phyloP scores from a whole-genome alignment of 1,284 basidiomycete genomes.

The Ustilago trichophora region DNA sequence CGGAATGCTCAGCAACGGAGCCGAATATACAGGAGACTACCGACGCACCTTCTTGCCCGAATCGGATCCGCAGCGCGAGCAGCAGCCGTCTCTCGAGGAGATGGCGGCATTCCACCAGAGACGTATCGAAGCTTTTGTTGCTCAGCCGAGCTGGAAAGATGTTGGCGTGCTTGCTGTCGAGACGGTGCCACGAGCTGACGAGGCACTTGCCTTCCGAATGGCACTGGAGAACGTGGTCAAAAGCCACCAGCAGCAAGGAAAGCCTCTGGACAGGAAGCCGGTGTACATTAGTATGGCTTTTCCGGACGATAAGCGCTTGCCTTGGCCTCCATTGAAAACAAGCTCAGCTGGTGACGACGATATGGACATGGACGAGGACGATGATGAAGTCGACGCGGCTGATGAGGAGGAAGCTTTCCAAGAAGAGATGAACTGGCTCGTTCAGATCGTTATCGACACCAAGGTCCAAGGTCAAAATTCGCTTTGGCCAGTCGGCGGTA shows the following conservation, averaged over 20 bases:
- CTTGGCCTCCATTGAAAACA: conserved; percentile 32
- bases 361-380: conserved; percentile 32
- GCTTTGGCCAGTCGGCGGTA: conserved; percentile 43
- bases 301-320: conserved; percentile 41
- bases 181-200: conserved; percentile 57
- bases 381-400: conserved; percentile 21
- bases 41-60: conserved; percentile 29
- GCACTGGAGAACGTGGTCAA: conserved; percentile 41
- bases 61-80: conserved; percentile 21
- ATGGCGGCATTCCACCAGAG: conserved; percentile 52
- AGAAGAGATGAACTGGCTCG: conserved; percentile 45
- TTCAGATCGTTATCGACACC: conserved; percentile 36
- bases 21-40: conserved; percentile 60
- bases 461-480: conserved; percentile 32
- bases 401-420: conserved; percentile 20
- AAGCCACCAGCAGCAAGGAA: conserved; percentile 16
- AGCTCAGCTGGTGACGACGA: neutral
- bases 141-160: conserved; percentile 30
- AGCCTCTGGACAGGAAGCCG: conserved; percentile 35
- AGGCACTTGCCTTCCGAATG: conserved; percentile 50
- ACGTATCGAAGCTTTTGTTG: conserved; percentile 37
- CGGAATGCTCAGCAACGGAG: conserved; percentile 53
- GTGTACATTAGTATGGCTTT: conserved; percentile 53
- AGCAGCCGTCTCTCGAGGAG: conserved; percentile 36
- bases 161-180: conserved; percentile 58